Evolutionary conservation across 768 basidiomycete species (phyloP).

Genomic region (Xerocomus potaroensis): DNA sequence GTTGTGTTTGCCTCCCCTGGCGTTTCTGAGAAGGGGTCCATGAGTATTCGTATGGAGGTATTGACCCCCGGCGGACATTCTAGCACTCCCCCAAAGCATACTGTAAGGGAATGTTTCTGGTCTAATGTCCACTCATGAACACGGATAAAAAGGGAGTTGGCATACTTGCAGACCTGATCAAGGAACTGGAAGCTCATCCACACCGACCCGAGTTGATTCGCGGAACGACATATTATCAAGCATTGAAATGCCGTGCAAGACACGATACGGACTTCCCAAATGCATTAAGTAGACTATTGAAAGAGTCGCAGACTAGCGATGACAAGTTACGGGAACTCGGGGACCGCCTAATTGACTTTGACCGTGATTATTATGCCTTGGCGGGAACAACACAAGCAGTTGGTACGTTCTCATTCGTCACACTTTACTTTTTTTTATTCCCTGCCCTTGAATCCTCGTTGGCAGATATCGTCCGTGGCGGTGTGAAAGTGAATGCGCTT

Average conservation of each 20-base stretch:
- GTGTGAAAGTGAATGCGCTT: conserved; percentile 44
- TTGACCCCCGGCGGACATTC: no score
- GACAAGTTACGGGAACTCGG: conserved; percentile 16
- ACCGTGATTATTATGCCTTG: conserved; percentile 16
- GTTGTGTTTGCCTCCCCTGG: no score
- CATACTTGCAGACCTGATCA: conserved; percentile 38
- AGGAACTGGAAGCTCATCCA: conserved; percentile 45
- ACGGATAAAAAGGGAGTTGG: no score
- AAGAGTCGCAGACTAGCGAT: conserved; percentile 20
- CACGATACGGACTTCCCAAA: conserved; percentile 35
- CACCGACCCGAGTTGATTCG: conserved; percentile 29
- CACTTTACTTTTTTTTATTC: conserved; percentile 13
- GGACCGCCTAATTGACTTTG: conserved; percentile 18
- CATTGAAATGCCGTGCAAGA: conserved; percentile 40
- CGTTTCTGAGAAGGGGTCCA: no score
- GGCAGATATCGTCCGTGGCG: conserved; percentile 40
- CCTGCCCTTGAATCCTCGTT: conserved; percentile 20
- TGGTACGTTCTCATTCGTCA: conserved; percentile 11
- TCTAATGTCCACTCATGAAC: no score
- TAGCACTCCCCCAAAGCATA: no score
- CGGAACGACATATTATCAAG: conserved; percentile 23
- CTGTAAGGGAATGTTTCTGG: no score
- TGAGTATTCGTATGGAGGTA: no score
- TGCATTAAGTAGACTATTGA: conserved; percentile 15
- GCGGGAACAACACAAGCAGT: conserved; percentile 28